Conservation (phyloP, 1,139 yeast genomes). For the Candida frijolesensis region DNA sequence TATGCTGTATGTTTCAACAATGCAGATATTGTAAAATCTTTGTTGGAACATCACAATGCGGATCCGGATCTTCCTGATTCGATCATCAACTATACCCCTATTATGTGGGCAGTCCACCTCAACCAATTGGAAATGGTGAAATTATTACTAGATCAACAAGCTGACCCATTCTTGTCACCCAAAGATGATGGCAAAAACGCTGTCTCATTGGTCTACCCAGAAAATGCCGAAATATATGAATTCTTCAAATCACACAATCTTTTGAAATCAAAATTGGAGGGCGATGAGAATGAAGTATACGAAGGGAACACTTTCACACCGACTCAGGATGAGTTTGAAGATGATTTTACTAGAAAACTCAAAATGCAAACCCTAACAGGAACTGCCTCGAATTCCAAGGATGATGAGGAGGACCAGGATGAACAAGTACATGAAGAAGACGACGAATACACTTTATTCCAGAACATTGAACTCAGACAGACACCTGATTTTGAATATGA, state of each 20-base stretch:
- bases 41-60: conserved; percentile 34
- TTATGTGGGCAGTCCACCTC: conserved; percentile 53
- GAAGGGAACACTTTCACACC: conserved; percentile 16
- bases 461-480: conserved; percentile 32
- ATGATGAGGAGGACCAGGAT: conserved; percentile 26
- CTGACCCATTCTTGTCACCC: conserved; percentile 43
- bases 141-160: conserved; percentile 39
- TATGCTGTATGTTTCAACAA: conserved; percentile 56
- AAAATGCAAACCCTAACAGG: conserved; percentile 51
- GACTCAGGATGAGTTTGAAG: conserved; percentile 36
- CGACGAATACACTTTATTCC: conserved; percentile 33
- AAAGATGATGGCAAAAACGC: conserved; percentile 35
- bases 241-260: conserved; percentile 42
- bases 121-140: conserved; percentile 39
- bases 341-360: conserved; percentile 45
- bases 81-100: conserved; percentile 38
- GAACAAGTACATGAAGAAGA: conserved; percentile 27
- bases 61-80: conserved; percentile 45
- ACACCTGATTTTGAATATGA: conserved; percentile 50
- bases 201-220: conserved; percentile 34
- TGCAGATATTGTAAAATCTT: conserved; percentile 42
- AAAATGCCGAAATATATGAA: conserved; percentile 33
- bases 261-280: conserved; percentile 31
- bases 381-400: conserved; percentile 16
- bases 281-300: conserved; percentile 17